A percentile compares a stretch with the other conserved stretches of the same genome.
phyloP scores from a whole-genome alignment of 2,329 filamentous ascomycete genomes.

The Amauroascus niger region DNA sequence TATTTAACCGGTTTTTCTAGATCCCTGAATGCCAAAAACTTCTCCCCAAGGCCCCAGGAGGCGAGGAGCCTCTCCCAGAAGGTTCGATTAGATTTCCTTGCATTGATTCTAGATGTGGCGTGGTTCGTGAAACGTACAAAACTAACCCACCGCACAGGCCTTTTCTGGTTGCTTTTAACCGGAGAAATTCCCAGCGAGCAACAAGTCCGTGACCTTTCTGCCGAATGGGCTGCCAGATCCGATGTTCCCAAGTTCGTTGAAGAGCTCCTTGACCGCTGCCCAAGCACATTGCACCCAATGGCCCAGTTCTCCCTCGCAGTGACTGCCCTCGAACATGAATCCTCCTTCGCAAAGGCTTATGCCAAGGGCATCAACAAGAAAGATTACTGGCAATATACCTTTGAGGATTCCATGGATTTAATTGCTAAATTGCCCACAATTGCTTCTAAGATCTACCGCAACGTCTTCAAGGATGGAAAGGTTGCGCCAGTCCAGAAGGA shows the following conservation, averaged over 20 bases:
- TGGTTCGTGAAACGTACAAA: not conserved
- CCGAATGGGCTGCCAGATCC: constrained; percentile 96
- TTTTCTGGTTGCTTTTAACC: constrained; percentile 99
- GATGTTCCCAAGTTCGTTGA: constrained; percentile 96
- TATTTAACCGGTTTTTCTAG: constrained; percentile 30
- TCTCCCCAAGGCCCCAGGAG: constrained; percentile 92
- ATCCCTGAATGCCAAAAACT: constrained; percentile 98
- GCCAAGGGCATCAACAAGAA: constrained; percentile 99
- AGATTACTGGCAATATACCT: constrained; percentile 99
- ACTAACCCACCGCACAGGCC: constrained; percentile 47
- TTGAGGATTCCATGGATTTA: constrained; percentile 99
- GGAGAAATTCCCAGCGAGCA: constrained; percentile 96
- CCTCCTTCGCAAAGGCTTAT: constrained; percentile 95
- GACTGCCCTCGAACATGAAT: constrained; percentile 96
- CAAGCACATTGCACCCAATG: constrained; percentile 98
- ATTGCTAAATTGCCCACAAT: constrained; percentile 99
- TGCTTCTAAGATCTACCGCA: constrained; percentile 97
- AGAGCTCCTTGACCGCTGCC: constrained; percentile 99
- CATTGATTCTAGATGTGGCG: not conserved
- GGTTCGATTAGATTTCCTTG: constrained; percentile 41
- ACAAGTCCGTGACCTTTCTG: constrained; percentile 95
- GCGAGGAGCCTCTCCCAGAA: constrained; percentile 94
- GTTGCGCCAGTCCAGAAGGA: constrained; percentile 92
- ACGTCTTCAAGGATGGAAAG: constrained; percentile 99
- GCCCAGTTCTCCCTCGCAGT: constrained; percentile 98